Evolutionary conservation across 495 filamentous ascomycete genomes (phyloP).

Genomic region (Podospora sp.): DNA sequence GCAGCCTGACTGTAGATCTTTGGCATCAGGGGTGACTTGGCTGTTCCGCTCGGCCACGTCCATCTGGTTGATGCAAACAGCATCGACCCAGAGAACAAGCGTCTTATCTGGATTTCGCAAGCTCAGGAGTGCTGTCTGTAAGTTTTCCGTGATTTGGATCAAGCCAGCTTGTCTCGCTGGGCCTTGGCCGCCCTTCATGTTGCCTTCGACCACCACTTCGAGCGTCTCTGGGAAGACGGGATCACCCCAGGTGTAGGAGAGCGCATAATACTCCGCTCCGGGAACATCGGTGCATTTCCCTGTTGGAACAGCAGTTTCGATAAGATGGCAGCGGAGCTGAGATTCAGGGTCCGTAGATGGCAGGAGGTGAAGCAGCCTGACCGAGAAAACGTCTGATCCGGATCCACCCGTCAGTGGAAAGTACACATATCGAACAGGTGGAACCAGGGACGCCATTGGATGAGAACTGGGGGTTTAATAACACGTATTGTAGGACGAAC

Average conservation of each 20-base stretch:
- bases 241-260: slow-evolving; percentile 5
- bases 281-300: neutral
- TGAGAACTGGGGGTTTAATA: too few species aligned
- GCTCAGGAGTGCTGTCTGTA: neutral
- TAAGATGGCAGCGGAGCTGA: neutral
- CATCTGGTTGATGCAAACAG: slow-evolving; percentile 3
- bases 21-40: neutral
- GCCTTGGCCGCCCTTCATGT: neutral
- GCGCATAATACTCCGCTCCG: neutral
- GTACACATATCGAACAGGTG: neutral
- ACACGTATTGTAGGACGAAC: too few species aligned
- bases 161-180: neutral
- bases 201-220: neutral
- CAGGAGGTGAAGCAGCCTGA: neutral
- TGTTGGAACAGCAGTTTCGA: neutral
- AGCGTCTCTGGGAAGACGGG: neutral
- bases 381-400: neutral
- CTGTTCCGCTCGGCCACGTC: neutral
- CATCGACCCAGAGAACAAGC: slow-evolving; percentile 1
- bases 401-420: neutral
- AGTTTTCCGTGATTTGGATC: neutral
- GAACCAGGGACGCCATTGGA: too few species aligned
- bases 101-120: neutral
- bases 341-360: neutral
- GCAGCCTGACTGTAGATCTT: neutral